Base-by-base conservation (phyloP, 139 green algal species). In the Chlamydomonas sphaeroides region DNA sequence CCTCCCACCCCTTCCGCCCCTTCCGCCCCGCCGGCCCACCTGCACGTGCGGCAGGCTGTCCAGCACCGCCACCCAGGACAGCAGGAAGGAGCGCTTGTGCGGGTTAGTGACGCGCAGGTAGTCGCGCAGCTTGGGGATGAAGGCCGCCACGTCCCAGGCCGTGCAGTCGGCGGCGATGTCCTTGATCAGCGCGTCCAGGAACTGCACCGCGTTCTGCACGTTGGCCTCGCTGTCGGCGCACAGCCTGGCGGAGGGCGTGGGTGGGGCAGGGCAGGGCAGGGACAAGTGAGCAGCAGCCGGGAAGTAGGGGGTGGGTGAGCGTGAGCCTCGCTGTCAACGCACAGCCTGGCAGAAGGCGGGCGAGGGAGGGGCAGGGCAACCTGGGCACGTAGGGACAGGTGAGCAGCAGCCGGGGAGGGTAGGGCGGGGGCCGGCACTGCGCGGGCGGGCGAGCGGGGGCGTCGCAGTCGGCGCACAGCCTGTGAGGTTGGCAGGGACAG, bases 101-200 rank as follows among this genome's bases (percentile, higher is more conserved):
- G 95, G 93, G 89, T 97, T 93, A n/a, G 86, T 66, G 20, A 98
- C 92, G 2, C 88, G 87, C 56, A 99, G 84, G 81, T 92, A 96
- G 66, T 94, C 91, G 18, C 85, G 78, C 51, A 99, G 89, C 65
- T 93, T 90, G 18, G 93, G 94, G n/a, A 99, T 91, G 84, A 99
- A 98, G 36, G 85, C 83, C 28, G 88, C 92, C 0, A 99, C 83
- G 75, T 93, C 87, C 76, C 96, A 96, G 26, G 82, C 42, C 32
- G 75, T 39, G 45, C 30, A 62, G 77, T 73, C 80, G 6, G 86
- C 81, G 53, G 90, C 88, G 48, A 92, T 90, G 74, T 93, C 94
- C 90, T 99, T 99, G 79, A 99, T 87, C 14, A 99, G 90, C 35
- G 95, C 91, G 89, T 99, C 96, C 56, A 99, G 89, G 78, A 99